phyloP scores from a whole-genome alignment of 352 stramenopile species.

The Globisporangium rhizosaccharum region DNA sequence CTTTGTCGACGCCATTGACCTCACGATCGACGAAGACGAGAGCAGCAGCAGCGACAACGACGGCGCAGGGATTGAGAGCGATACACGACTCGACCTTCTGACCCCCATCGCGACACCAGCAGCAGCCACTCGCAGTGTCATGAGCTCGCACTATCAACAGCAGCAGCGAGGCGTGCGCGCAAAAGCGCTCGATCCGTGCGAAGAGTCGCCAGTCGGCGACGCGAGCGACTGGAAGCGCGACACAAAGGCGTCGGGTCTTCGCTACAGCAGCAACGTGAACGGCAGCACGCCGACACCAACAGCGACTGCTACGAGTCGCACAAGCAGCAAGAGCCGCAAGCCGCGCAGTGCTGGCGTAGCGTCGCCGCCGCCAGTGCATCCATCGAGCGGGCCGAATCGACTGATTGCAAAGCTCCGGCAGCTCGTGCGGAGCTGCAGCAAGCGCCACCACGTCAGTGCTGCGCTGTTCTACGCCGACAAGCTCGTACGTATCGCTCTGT shows the following conservation, averaged over 20 bases:
- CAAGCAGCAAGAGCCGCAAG: neutral
- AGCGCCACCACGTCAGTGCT: conserved; percentile 42
- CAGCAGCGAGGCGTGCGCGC: neutral
- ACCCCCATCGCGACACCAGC: neutral
- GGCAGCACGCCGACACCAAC: conserved; percentile 8
- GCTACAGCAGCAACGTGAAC: conserved; percentile 16
- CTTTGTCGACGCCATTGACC: conserved; percentile 17
- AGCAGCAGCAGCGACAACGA: conserved; percentile 5
- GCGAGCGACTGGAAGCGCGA: conserved; percentile 11
- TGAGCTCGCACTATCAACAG: conserved; percentile 7
- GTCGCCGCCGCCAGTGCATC: conserved; percentile 2
- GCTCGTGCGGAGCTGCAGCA: conserved; percentile 40
- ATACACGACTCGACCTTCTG: neutral
- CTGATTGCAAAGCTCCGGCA: conserved; percentile 28
- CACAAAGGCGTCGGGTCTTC: conserved; percentile 10
- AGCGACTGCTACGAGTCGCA: neutral
- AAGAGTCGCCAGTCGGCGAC: conserved; percentile 10
- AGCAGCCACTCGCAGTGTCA: neutral
- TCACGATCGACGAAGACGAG: conserved; percentile 16
- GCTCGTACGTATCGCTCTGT: conserved; percentile 26
- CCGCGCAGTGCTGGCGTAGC: neutral
- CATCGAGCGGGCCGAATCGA: conserved; percentile 5
- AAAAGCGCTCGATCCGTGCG: conserved; percentile 10
- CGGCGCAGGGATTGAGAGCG: conserved; percentile 1
- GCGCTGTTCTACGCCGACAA: conserved; percentile 84